Percentiles rank a stretch among this genome's conserved stretches.
Conservation (phyloP, 345 rosid genomes). For the Abelmoschus esculentus region DNA sequence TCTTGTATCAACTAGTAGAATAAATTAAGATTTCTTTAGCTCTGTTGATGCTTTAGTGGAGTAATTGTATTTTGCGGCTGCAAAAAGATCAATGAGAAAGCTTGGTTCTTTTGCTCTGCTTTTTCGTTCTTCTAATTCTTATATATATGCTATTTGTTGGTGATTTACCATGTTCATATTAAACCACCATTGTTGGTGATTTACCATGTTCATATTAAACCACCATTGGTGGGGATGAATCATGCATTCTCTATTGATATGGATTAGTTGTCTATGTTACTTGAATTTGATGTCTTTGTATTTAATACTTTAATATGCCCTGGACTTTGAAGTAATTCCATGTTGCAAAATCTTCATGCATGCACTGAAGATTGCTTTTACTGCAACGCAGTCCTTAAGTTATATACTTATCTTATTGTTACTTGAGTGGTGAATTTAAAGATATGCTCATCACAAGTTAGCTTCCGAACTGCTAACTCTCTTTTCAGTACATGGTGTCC, state of each 20-base stretch:
- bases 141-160: neutral
- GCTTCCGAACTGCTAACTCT: too few species aligned
- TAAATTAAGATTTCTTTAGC: neutral
- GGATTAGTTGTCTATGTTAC: neutral
- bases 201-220: neutral
- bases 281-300: neutral
- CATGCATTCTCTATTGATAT: neutral
- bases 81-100: neutral
- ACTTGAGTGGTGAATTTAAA: neutral
- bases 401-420: too few species aligned
- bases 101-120: neutral
- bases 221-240: neutral
- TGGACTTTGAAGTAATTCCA: neutral
- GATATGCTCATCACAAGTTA: neutral
- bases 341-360: neutral
- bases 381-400: too few species aligned
- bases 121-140: neutral
- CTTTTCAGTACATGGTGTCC: neutral
- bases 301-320: neutral
- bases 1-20: too few species aligned
- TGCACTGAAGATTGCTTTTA: neutral
- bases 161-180: too few species aligned
- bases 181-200: too few species aligned
- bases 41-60: neutral
- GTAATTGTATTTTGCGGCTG: neutral